A percentile compares a stretch with the other conserved stretches of the same genome.
Conservation (phyloP, 2,329 filamentous ascomycete species). For the Byssochlamys sp. region DNA sequence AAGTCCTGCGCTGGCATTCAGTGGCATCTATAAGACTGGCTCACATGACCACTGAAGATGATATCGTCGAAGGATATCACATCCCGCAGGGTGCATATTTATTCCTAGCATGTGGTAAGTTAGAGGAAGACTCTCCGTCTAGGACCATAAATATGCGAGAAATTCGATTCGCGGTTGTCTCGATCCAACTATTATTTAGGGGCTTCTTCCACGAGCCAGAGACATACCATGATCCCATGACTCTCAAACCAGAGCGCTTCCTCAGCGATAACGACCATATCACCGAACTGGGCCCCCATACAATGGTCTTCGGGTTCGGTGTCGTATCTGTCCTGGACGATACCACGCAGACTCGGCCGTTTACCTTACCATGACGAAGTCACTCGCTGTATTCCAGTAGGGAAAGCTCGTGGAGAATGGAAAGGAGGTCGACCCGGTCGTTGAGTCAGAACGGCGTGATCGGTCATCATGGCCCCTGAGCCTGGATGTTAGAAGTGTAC, state of each 20-base stretch:
- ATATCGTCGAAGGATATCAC: constrained; percentile 7
- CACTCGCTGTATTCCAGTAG: constrained; percentile 36
- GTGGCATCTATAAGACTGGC: constrained; percentile 12
- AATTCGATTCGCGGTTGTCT: too few species aligned
- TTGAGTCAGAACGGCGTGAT: constrained; percentile 16
- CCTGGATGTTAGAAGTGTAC: too few species aligned
- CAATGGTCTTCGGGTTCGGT: constrained; percentile 21
- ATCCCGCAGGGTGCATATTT: constrained; percentile 22
- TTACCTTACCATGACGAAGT: constrained; percentile 29
- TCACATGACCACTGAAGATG: constrained; percentile 11
- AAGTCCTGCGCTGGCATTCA: constrained; percentile 18
- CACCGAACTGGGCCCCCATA: constrained; percentile 22
- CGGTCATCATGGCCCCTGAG: constrained; percentile 19
- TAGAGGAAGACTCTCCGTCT: background rate
- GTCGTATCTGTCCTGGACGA: constrained; percentile 25
- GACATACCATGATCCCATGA: constrained; percentile 20
- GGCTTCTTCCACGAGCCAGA: constrained; percentile 28
- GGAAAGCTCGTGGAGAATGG: constrained; percentile 27
- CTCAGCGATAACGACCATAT: constrained; percentile 11
- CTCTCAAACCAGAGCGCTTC: constrained; percentile 31
- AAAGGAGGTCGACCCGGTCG: constrained; percentile 22
- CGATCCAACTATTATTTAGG: constrained; percentile 9
- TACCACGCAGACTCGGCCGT: constrained; percentile 25
- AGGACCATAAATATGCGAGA: background rate
- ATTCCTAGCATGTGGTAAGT: constrained; percentile 21